Evolutionary conservation across 441 rosid genomes (phyloP), one percentile per base, ranked within the genome.

Genomic region (Pelargonium fulgidum): DNA sequence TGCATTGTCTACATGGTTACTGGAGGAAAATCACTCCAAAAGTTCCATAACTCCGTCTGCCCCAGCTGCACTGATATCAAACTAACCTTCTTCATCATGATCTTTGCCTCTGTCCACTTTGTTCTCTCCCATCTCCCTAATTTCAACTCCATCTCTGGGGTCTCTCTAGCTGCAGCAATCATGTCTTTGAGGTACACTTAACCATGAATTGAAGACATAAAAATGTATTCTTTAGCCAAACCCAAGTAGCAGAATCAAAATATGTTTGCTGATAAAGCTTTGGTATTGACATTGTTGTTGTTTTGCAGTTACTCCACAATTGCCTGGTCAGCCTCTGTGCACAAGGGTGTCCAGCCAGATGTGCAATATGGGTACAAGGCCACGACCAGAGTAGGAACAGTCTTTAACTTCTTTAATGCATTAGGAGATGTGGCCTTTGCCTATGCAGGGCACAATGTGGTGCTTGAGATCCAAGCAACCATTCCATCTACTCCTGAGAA

Each of bases 401-500:
- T 82, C 65, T 85, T 87, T 9, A 68, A 68, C 66, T 87, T 85
- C 79, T 73, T 85, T 56, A 81, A 69, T 2, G 88, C 84, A 4
- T 68, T 87, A 16, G 89, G 92, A 0, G 83, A 82, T n/a, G 85
- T 85, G 4, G 92, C 89, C 0, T 87, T 87, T 70, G 81, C 88
- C 7, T 87, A 85, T 45, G 92, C 85, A 0, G 89, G 88, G 0
- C 92, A 87, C 73, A 85, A 85, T 42, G 89, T 87, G 42, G 92
- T 84, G 14, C 67, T 85, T 75, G 92, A 85, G 82, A 87, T 87
- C 65, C 89, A 87, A 70, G 92, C 92, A 54, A 87, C 89, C 4
- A 80, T 87, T 41, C 89, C 89, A 14, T 87, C 92, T 12, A 80
- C 83, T 1, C 85, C 89, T 4, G 86, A 69, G 64, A 82, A 78